Evolutionary conservation across 805 yeast species (phyloP), one percentile per base, ranked within the genome.

Genomic region (Candida adriatica): DNA sequence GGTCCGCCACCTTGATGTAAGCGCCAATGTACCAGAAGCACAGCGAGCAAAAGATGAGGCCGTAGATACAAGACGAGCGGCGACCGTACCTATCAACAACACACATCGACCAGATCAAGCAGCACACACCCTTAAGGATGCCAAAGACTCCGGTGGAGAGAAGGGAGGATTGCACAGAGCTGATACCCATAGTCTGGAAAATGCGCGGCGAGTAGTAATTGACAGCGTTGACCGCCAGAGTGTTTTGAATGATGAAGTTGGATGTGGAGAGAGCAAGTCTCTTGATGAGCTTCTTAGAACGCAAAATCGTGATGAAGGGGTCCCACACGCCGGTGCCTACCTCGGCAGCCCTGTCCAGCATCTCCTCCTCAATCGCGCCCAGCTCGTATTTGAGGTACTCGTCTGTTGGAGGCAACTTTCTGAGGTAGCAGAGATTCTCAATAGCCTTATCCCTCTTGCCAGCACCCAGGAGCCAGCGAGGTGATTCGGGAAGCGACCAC

Each of bases 61-160:
- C 61, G 24, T 45, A 45, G 32, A 66, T 41, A 28, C 66, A 54
- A 6, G 70, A 61, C 6, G 56, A 43, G 18, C 71, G 60, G 35
- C 75, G 59, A 8, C 75, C 75, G 32, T 56, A 55, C 8, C 49
- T 51, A 37, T 70, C 76, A 26, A 70, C 70, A 26, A 70, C 53
- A 33, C 62, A 54, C 33, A 67, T 54, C 10, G 67, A 57, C 67
- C 70, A 68, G 14, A 64, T 42, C 21, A 64, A 49, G 14, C 69
- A 61, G 19, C 64, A 63, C n/a, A 55, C 54, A 11, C 61, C 66
- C 41, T 70, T 70, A 27, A 69, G 53, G 22, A 69, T 53, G 18
- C 77, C 78, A 48, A 69, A 70, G 33, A 70, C 53, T 31, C 77
- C 77, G 6, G 75, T 70, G 4, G 76, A 67, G 13, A 67, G 58